Base-by-base conservation (phyloP, 176 grass and related monocot species). In the Bromus sterilis region DNA sequence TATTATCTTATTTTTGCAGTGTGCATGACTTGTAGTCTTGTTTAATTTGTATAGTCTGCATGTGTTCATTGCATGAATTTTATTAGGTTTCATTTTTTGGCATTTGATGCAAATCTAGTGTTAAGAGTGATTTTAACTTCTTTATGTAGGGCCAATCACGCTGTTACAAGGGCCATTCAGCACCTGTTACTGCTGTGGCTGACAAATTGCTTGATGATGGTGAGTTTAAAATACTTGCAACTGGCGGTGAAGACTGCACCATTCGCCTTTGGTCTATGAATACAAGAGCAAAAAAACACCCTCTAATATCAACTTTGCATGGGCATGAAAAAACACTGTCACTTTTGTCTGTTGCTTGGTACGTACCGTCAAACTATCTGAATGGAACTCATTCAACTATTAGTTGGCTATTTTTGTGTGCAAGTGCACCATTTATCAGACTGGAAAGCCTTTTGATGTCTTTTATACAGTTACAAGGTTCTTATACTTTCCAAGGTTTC, bases 211-310 rank as follows among this genome's bases (percentile, higher is more conserved):
- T 94, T 40, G 86, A 82, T 9, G 79, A 91, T 41, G 76, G 81
- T 78, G 88, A 86, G 32, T 83, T 70, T 59, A 98, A 98, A 89
- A 63, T 93, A 41, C 92, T 98, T 75, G 90, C 92, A 55, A 98
- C 92, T 84, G 95, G 95, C 61, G 90, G 90, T 5, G 95, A 94
- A 89, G 95, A 98, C 84, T 98, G 90, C 77, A 91, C 90, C 11
- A 65, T 98, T 84, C 84, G 88, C 51, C 74, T 98, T 66, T 98
- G 92, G 95, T 98, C 88, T 61, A 76, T 98, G 85, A 89, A 70
- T 57, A 75, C 75, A 7, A 92, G 86, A 85, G 81, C 77, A 1
- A 98, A 91, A 80, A 89, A 86, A 75, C 92, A 77, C 56, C 74
- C 90, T 44, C 67, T 91, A 42, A 11, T 89, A 73, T 83, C 88